These are phyloP conservation scores for Prunus salicina DNA, from an alignment of 306 rosid species.

Conservation along the genomic window DNA sequence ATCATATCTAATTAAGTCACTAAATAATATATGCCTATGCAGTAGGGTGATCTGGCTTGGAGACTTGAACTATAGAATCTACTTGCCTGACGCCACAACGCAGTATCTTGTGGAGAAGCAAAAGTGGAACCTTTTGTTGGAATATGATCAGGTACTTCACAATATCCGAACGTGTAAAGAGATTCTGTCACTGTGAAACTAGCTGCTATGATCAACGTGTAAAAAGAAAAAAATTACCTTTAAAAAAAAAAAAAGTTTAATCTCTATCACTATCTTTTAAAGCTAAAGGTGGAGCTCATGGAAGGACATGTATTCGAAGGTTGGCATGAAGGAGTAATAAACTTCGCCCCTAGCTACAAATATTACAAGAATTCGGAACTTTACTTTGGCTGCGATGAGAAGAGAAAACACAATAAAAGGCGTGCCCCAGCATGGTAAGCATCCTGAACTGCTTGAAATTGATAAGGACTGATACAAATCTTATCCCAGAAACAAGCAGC, in stretches of 20 bases:
- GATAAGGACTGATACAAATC: not conserved
- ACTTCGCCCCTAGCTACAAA: slow-evolving; percentile 17
- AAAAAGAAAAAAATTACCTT: not conserved
- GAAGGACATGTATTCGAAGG: slow-evolving; percentile 18
- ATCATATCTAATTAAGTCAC: not conserved
- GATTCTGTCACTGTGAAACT: not conserved
- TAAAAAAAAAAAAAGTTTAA: not conserved
- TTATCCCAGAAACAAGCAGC: not conserved
- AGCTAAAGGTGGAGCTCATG: slow-evolving; percentile 15
- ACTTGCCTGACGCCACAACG: slow-evolving; percentile 51
- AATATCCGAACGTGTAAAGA: not conserved
- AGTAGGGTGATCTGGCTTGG: slow-evolving; percentile 62
- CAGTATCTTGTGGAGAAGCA: slow-evolving; percentile 38
- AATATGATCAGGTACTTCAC: slow-evolving; percentile 53
- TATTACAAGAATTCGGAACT: slow-evolving; percentile 8
- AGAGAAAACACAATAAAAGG: not conserved
- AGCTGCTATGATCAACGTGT: not conserved
- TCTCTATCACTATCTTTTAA: not conserved
- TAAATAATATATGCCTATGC: slow-evolving; percentile 13
- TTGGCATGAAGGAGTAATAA: slow-evolving; percentile 15
- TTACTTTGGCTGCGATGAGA: slow-evolving; percentile 4
- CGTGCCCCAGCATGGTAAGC: slow-evolving; percentile 23
- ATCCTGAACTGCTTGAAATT: not conserved
- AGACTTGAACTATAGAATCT: slow-evolving; percentile 64
- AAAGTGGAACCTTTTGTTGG: slow-evolving; percentile 51